These are phyloP conservation scores for Corymbia citriodora DNA, from an alignment of 441 rosid genomes.

Conservation along the genomic window DNA sequence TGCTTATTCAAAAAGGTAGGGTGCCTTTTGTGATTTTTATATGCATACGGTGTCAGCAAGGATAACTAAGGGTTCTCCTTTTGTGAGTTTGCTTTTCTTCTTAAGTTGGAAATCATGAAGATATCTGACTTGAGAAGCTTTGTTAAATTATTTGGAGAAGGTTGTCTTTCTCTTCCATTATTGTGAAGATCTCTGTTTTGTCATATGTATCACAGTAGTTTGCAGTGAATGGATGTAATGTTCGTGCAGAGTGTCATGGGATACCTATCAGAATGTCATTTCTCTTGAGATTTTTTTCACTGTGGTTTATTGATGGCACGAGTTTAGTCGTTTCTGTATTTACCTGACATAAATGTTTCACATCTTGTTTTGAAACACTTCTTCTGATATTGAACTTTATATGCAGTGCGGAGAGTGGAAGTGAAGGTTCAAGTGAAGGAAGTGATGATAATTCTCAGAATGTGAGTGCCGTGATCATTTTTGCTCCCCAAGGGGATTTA, in stretches of 20 bases:
- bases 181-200: background rate
- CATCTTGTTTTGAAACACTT: background rate
- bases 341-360: background rate
- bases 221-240: background rate
- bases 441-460: conserved; percentile 77
- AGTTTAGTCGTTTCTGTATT: background rate
- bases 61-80: background rate
- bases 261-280: background rate
- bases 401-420: conserved; percentile 77
- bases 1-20: conserved; percentile 77
- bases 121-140: background rate
- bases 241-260: background rate
- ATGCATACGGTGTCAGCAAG: background rate
- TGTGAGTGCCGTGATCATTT: conserved; percentile 34
- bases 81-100: background rate
- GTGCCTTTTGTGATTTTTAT: background rate
- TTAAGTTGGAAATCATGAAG: background rate
- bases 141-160: background rate
- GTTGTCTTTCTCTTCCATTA: background rate
- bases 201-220: background rate
- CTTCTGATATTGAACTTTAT: conserved; percentile 22
- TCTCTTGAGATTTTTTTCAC: background rate
- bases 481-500: background rate
- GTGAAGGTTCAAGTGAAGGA: conserved; percentile 96
- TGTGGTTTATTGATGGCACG: background rate